Conservation (phyloP, 345 rosid species). For the Garcia nutans region DNA sequence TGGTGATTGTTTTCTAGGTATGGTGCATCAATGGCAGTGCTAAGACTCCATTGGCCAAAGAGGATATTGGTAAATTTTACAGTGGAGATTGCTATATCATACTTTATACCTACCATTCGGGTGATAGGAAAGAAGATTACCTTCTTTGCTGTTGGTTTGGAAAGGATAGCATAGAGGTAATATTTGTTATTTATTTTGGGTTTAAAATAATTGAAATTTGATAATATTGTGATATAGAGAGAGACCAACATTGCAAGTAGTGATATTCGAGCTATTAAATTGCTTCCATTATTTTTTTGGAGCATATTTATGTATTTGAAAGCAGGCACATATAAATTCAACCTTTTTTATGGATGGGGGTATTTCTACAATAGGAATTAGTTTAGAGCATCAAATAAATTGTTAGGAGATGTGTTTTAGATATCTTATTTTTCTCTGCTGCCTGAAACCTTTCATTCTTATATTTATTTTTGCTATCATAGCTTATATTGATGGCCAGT, state of each 20-base stretch:
- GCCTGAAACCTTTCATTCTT: not conserved
- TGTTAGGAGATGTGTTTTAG: not conserved
- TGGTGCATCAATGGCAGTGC: constrained; percentile 85
- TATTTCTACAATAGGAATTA: not conserved
- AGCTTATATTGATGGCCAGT: not conserved
- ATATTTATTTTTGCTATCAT: not conserved
- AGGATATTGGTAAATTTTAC: constrained; percentile 86
- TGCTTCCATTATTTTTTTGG: no score
- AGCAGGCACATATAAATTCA: not conserved
- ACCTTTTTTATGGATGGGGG: not conserved
- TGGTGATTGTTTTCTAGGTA: constrained; percentile 50
- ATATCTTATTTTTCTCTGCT: not conserved
- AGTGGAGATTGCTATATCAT: constrained; percentile 94
- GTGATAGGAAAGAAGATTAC: constrained; percentile 97
- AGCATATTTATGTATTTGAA: not conserved
- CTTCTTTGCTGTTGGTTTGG: constrained; percentile 95
- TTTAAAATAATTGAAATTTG: not conserved
- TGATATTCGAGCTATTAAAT: not conserved
- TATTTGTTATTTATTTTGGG: constrained; percentile 11
- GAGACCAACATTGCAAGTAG: not conserved
- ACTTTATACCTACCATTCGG: constrained; percentile 84
- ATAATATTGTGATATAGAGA: no score
- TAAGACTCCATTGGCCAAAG: constrained; percentile 70
- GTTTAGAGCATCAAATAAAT: not conserved
- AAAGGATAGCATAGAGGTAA: constrained; percentile 85